phyloP scores from a whole-genome alignment of 2,329 filamentous ascomycete species.

The Alternaria solani region DNA sequence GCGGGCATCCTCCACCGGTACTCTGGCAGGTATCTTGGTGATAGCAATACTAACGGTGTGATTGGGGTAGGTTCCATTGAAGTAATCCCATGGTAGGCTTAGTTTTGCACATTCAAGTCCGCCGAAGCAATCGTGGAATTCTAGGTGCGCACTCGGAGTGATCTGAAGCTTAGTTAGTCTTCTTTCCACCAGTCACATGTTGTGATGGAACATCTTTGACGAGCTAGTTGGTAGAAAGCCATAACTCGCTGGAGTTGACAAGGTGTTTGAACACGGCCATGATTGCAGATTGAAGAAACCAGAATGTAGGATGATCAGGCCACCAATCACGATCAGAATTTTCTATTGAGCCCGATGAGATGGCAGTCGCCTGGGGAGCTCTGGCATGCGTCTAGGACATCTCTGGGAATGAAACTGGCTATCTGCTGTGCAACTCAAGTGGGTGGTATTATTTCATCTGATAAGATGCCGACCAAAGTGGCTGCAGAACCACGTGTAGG shows the following conservation, averaged over 20 bases:
- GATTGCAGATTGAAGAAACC: background rate
- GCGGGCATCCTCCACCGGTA: conserved; percentile 44
- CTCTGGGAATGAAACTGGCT: background rate
- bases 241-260: background rate
- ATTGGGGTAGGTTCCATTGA: conserved; percentile 45
- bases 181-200: background rate
- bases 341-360: background rate
- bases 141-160: conserved; percentile 31
- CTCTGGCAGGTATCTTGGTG: conserved; percentile 43
- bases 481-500: conserved; percentile 10
- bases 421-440: conserved; percentile 7
- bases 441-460: conserved; percentile 6
- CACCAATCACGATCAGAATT: background rate
- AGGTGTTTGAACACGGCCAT: background rate
- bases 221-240: background rate
- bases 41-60: conserved; percentile 44
- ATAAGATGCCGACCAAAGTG: conserved; percentile 13
- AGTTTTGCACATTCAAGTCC: conserved; percentile 48
- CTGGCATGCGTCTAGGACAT: background rate
- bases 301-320: background rate
- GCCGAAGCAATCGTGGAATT: conserved; percentile 44
- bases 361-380: background rate
- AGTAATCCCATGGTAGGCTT: conserved; percentile 48
- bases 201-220: background rate
- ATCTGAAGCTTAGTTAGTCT: conserved; percentile 36